Conservation (phyloP, 2,329 filamentous ascomycete species). For the Pseudofabraea citricarpa region DNA sequence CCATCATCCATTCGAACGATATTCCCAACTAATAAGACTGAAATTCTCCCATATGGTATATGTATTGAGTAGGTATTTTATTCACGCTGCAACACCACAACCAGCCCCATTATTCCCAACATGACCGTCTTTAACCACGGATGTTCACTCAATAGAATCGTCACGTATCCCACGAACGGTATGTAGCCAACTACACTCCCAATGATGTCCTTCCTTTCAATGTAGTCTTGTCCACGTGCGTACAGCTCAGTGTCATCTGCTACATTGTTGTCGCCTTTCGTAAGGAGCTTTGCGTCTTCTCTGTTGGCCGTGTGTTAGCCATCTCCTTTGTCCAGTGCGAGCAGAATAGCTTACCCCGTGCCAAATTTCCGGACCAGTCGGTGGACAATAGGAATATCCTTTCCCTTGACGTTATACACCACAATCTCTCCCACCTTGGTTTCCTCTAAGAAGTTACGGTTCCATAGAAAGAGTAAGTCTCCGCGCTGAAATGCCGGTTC, state of each 20-base stretch:
- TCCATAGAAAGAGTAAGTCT: conserved; percentile 56
- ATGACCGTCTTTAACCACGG: conserved; percentile 96
- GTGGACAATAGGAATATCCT: conserved; percentile 98
- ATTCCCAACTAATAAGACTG: no score
- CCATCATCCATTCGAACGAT: no score
- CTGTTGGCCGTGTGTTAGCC: conserved; percentile 27
- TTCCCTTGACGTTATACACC: conserved; percentile 72
- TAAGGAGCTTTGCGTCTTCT: conserved; percentile 68
- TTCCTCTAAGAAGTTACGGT: conserved; percentile 45
- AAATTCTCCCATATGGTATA: no score
- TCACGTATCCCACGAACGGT: conserved; percentile 94
- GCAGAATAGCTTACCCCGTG: conserved; percentile 38
- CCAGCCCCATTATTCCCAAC: conserved; percentile 89
- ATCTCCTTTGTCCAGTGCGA: neutral
- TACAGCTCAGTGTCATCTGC: conserved; percentile 92
- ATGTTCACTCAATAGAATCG: conserved; percentile 90
- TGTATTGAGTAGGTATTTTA: no score
- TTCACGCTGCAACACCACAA: conserved; percentile 90
- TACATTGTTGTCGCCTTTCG: conserved; percentile 95
- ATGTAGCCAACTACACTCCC: conserved; percentile 90
- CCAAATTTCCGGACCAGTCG: conserved; percentile 75
- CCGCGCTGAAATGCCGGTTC: conserved; percentile 57
- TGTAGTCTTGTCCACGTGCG: conserved; percentile 78
- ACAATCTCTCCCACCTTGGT: conserved; percentile 69
- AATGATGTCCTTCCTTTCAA: conserved; percentile 85